Evolutionary conservation across 345 rosid species (phyloP).

Genomic region (Dipteronia dyeriana): DNA sequence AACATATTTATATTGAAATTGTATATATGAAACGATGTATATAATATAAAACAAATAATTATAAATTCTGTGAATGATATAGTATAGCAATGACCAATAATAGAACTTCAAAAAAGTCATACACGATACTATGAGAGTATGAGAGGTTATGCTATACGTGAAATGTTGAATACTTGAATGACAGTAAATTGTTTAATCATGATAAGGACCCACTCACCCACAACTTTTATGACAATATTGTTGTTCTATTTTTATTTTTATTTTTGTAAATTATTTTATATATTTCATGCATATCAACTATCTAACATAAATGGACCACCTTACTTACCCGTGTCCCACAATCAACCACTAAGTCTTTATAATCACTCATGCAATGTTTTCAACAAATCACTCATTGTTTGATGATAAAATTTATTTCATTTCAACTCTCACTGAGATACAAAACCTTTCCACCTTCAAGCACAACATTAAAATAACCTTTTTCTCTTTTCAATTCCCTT

Average conservation of each 20-base stretch:
- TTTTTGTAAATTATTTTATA: background rate
- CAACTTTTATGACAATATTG: background rate
- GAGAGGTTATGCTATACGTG: background rate
- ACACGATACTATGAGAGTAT: background rate
- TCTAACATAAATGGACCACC: conserved; percentile 15
- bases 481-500: background rate
- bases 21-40: too few species aligned
- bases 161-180: background rate
- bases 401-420: background rate
- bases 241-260: background rate
- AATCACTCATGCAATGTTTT: background rate
- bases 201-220: conserved; percentile 4
- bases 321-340: background rate
- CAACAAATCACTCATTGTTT: conserved; percentile 5
- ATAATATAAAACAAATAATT: background rate
- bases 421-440: background rate
- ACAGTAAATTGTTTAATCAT: conserved; percentile 1
- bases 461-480: background rate
- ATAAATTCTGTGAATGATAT: background rate
- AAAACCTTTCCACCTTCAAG: background rate
- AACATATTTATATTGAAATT: too few species aligned
- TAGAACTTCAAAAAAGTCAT: background rate
- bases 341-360: background rate
- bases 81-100: background rate
- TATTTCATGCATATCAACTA: conserved; percentile 4